phyloP scores from a whole-genome alignment of 495 filamentous ascomycete genomes.

The Penicillium angulare region DNA sequence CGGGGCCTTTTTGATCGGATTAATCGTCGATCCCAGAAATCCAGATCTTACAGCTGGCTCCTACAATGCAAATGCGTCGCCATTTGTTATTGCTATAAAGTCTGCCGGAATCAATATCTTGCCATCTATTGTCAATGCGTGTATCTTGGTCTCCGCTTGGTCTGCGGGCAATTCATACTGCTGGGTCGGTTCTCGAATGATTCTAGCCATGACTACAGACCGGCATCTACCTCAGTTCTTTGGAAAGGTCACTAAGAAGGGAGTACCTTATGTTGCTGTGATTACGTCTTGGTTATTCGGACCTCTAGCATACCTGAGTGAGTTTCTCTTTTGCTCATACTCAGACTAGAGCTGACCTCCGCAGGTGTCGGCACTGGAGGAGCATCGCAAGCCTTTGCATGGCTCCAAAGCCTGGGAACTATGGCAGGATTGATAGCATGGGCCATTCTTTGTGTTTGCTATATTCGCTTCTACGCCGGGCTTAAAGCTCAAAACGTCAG shows the following conservation, averaged over 20 bases:
- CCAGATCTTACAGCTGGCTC: slow-evolving; percentile 43
- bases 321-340: slow-evolving; percentile 14
- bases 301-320: slow-evolving; percentile 25
- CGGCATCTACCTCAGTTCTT: slow-evolving; percentile 38
- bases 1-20: background rate
- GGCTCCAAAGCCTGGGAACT: slow-evolving; percentile 56
- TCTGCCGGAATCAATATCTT: slow-evolving; percentile 60
- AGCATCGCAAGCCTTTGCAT: slow-evolving; percentile 17
- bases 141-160: slow-evolving; percentile 60
- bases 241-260: slow-evolving; percentile 29
- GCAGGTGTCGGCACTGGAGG: too few relatives aligned
- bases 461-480: slow-evolving; percentile 54
- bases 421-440: slow-evolving; percentile 53
- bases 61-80: slow-evolving; percentile 37
- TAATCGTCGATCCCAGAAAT: slow-evolving; percentile 47
- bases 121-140: slow-evolving; percentile 68
- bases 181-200: slow-evolving; percentile 65
- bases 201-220: slow-evolving; percentile 44
- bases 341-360: slow-evolving; percentile 1
- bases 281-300: slow-evolving; percentile 12
- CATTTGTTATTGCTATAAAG: slow-evolving; percentile 54
- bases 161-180: slow-evolving; percentile 71
- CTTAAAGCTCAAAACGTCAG: background rate
- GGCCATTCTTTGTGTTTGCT: slow-evolving; percentile 51
- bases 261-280: slow-evolving; percentile 40